These are phyloP conservation scores for Bruguiera hainesii DNA, from an alignment of 441 rosid genomes.

Conservation along the genomic window DNA sequence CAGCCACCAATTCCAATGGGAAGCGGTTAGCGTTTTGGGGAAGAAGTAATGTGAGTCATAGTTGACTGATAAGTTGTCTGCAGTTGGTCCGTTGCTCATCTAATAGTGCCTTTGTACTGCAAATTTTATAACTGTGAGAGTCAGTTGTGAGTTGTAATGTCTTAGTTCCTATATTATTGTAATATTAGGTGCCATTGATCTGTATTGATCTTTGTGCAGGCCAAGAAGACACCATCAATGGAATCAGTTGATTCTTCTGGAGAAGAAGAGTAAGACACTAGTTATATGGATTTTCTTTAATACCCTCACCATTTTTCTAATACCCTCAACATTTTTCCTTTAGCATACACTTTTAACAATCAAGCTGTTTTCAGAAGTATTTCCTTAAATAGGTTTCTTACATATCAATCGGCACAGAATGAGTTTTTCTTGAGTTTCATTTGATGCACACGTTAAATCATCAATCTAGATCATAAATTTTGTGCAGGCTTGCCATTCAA, in stretches of 20 bases:
- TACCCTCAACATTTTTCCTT: conserved; percentile 11
- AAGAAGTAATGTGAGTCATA: conserved; percentile 69
- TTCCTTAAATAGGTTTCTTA: background rate
- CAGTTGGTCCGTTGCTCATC: no score
- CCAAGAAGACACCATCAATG: conserved; percentile 74
- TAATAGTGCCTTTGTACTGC: background rate
- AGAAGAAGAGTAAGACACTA: conserved; percentile 89
- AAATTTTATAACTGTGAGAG: conserved; percentile 1
- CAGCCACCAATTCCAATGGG: conserved; percentile 52
- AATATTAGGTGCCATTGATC: conserved; percentile 18
- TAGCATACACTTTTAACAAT: background rate
- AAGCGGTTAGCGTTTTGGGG: conserved; percentile 88
- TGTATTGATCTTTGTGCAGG: conserved; percentile 46
- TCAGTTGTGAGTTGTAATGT: background rate
- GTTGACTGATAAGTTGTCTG: conserved; percentile 20
- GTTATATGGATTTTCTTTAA: conserved; percentile 16
- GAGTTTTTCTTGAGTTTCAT: background rate
- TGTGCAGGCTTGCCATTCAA: conserved; percentile 86
- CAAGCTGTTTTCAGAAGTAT: background rate
- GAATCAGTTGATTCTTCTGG: conserved; percentile 96
- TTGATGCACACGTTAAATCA: background rate
- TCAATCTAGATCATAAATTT: conserved; percentile 5
- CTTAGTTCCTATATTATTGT: background rate
- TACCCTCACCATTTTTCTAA: conserved; percentile 11
- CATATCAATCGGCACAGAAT: background rate